Conservation (phyloP, 2,329 filamentous ascomycete genomes). For the Hymenoscyphus infarciens region DNA sequence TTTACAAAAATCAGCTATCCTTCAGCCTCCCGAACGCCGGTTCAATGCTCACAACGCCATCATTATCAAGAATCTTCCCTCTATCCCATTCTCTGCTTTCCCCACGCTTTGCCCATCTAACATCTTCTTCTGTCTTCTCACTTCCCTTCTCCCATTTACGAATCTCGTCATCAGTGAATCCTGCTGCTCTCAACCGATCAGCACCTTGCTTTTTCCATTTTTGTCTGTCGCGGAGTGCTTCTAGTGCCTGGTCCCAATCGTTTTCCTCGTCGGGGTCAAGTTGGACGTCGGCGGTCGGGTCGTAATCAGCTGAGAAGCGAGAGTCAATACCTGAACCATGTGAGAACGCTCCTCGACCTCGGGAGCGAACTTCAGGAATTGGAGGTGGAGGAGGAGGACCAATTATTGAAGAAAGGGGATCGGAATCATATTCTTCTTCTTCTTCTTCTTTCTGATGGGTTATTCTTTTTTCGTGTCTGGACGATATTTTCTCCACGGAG, state of each 20-base stretch:
- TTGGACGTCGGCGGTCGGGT: constrained; percentile 54
- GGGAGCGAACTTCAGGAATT: constrained; percentile 43
- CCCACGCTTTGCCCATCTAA: constrained; percentile 61
- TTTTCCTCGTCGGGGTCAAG: constrained; percentile 50
- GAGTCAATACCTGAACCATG: constrained; percentile 68
- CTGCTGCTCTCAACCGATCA: constrained; percentile 70
- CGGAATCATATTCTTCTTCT: constrained; percentile 50
- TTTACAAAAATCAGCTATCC: constrained; percentile 11
- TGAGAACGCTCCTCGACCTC: constrained; percentile 66
- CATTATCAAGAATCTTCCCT: constrained; percentile 56
- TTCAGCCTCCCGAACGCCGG: constrained; percentile 31
- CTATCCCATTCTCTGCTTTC: constrained; percentile 60
- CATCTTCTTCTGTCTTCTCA: constrained; percentile 59
- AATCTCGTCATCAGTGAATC: constrained; percentile 74
- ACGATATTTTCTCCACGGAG: constrained; percentile 12
- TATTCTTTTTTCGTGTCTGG: constrained; percentile 6
- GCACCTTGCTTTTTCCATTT: constrained; percentile 73
- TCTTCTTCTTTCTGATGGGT: constrained; percentile 13
- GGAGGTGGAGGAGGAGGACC: constrained; percentile 60
- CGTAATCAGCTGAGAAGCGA: constrained; percentile 69
- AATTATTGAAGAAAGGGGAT: constrained; percentile 72
- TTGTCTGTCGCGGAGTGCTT: constrained; percentile 74
- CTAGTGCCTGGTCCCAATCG: constrained; percentile 77
- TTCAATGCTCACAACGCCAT: constrained; percentile 44
- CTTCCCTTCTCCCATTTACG: constrained; percentile 64